Conservation (phyloP, 495 filamentous ascomycete species). For the Penicillium paxilli region DNA sequence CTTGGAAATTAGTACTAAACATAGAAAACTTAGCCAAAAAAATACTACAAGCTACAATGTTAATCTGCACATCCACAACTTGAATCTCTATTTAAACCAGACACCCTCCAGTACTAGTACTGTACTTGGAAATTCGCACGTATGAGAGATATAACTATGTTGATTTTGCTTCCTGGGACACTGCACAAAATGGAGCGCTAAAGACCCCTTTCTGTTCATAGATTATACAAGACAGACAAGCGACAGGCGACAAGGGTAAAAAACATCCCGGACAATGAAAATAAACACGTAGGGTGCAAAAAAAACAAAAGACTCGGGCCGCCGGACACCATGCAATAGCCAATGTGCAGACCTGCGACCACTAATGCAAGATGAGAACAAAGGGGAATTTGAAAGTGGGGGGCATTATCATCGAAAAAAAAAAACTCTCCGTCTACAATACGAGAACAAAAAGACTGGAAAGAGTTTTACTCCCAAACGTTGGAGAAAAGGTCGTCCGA, state of each 20-base stretch:
- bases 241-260: neutral
- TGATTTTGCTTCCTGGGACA: neutral
- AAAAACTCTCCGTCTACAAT: constrained; percentile 3
- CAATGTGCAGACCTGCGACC: constrained; percentile 12
- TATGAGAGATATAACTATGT: neutral
- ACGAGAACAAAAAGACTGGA: constrained; percentile 7
- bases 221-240: neutral
- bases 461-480: constrained; percentile 74
- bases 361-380: constrained; percentile 11
- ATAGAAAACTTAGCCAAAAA: no score
- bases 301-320: neutral
- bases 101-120: no score
- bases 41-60: no score
- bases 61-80: no score
- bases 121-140: no score
- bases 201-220: neutral
- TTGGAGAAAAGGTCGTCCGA: constrained; percentile 90
- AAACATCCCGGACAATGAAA: neutral
- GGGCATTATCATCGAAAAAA: constrained; percentile 5
- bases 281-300: neutral
- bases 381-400: neutral
- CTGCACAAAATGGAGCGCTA: neutral
- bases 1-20: no score
- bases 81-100: no score
- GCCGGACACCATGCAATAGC: constrained; percentile 8